Evolutionary conservation across 2,329 filamentous ascomycete genomes (phyloP), one percentile per base, ranked within the genome.

Genomic region (Cordyceps pruinosa): DNA sequence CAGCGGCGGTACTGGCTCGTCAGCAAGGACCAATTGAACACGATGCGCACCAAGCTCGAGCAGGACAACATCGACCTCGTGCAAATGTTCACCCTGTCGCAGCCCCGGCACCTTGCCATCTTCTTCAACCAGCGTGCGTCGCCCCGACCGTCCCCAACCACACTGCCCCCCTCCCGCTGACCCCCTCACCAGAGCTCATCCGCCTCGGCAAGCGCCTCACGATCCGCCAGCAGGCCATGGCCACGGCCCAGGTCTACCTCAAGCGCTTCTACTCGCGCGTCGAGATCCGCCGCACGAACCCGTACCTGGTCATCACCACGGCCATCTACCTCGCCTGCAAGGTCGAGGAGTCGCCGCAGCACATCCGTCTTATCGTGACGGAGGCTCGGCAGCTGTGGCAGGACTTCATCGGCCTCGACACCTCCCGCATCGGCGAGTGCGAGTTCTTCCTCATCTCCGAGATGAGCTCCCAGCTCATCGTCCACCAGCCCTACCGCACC

Each of bases 271-370:
- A 96, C 72, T 85, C 85, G 46, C 90, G 88, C 65, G 88, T 96
- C 65, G 91, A 96, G 67, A 91, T 97, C 62, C 87, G 93, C 58
- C 85, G 87, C 61, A 96, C 92, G 48, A 99, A 97, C 66, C 91
- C 93, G 4, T 96, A 96, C 68, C 84, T 97, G 35, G 85, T 97
- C 58, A 82, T 96, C 62, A 87, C 91, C n/a, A 97, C 94, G 1
- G 89, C 93, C 5, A 81, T 97, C 60, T 99, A 99, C 70, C 78
- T 99, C 35, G 92, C 94, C 21, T 96, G 91, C 76, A 99, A 99
- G 74, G 96, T 96, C 84, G 94, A 99, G 71, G 94, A 99, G 72
- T 92, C 87, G 51, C 94, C 94, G 3, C 93, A 97, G 70, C 94
- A 99, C 70, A 97, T 99, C 66, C 84, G 94, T 30, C 82, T 96